Percentiles rank a stretch among this genome's conserved stretches.
Evolutionary conservation across 2,329 filamentous ascomycete genomes (phyloP).

Genomic region (Orbilia javanica): DNA sequence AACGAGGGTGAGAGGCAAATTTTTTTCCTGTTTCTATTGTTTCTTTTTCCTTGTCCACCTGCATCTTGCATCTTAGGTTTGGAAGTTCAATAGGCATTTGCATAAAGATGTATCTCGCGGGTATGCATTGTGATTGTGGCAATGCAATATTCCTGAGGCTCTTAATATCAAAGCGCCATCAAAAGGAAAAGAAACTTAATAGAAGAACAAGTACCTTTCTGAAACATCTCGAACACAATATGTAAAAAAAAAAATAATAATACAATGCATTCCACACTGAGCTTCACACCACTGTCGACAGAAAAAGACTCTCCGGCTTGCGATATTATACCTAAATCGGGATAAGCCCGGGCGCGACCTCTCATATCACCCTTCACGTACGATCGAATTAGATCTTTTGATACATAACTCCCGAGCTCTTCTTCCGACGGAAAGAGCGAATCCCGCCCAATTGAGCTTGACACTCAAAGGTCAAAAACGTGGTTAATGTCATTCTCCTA

Average conservation of each 20-base stretch:
- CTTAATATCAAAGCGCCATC: slow-evolving; percentile 34
- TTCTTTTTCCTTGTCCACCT: slow-evolving; percentile 6
- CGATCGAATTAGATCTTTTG: slow-evolving; percentile 4
- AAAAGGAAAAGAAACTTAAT: slow-evolving; percentile 13
- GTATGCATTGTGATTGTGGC: slow-evolving; percentile 15
- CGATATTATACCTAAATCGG: slow-evolving; percentile 32
- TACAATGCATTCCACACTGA: too few species aligned
- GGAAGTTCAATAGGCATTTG: not conserved
- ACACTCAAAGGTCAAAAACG: not conserved
- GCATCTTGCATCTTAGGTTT: not conserved
- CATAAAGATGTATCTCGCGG: slow-evolving; percentile 8
- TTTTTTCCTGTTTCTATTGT: slow-evolving; percentile 25
- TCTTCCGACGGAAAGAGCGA: slow-evolving; percentile 21
- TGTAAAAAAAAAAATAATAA: not conserved
- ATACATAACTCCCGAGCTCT: slow-evolving; percentile 19
- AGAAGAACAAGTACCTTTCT: slow-evolving; percentile 16
- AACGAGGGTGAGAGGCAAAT: slow-evolving; percentile 40
- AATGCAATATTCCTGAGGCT: slow-evolving; percentile 50
- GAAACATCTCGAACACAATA: slow-evolving; percentile 57
- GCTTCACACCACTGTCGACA: slow-evolving; percentile 12
- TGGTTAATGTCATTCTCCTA: slow-evolving; percentile 14
- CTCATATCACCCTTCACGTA: not conserved
- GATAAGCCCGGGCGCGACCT: slow-evolving; percentile 30
- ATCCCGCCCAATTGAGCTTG: not conserved
- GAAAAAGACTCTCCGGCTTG: not conserved